Evolutionary conservation across 129 eudicot species (phyloP), one percentile per base, ranked within the genome.

Genomic region (Kitagawia praeruptora): DNA sequence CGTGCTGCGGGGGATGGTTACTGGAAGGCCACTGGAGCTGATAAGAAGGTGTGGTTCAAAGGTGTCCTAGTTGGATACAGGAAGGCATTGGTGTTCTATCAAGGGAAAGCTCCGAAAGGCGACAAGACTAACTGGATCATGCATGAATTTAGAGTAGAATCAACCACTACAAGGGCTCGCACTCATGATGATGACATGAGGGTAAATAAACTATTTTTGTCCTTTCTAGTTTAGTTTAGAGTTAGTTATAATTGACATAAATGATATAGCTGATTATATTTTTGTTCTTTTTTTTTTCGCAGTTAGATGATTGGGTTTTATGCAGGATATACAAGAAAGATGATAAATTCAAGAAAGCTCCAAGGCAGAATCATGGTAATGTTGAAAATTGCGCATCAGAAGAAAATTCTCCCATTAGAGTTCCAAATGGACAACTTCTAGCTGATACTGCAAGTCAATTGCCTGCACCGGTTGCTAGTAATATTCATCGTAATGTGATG

Each of bases 51-150:
- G 27, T 38, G 1, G 0, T 71, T 40, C 44, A 71, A 38, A 42
- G 75, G 75, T 39, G 6, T 2, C 1, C 0, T 21, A 39, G 75
- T 71, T 39, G 75, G 75, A 71, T 42, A 2, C 25, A 71, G 75
- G 75, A 71, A 71, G 75, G 75, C 75, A 39, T 39, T 71, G 47
- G 75, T 71, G 42, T 71, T 70, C 45, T 71, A 71, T 13, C 75
- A 71, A 2, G 75, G 75, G 0, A 71, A 71, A 40, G 75, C 75
- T 18, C 75, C 75, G 4, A 71, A 71, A 23, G 75, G 75, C 2
- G 75, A 71, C 16, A 71, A 71, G 14, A 71, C 75, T n/a, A 71
- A 39, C 25, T 71, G 75, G 75, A 71, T 71, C 48, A 71, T 71
- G 75, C 75, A 71, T 40, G 75, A 71, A 71, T 71, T 14, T 21